phyloP scores from a whole-genome alignment of 345 rosid species.

The Sapria himalayana region DNA sequence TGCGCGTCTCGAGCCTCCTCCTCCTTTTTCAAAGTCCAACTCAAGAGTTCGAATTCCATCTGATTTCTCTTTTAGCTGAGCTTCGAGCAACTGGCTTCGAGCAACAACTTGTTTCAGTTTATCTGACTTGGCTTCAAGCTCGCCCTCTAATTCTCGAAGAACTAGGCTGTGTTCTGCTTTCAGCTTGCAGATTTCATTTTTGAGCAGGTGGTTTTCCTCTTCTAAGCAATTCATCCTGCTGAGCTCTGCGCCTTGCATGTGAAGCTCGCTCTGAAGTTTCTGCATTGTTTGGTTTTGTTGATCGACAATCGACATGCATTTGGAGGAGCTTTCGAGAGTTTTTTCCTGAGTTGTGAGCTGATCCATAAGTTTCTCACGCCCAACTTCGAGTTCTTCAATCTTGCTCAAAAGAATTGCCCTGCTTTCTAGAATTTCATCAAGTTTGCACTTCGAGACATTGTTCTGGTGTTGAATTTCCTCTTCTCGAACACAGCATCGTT shows the following conservation, averaged over 20 bases:
- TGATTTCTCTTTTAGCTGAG: conserved; percentile 44
- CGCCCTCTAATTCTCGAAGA: conserved; percentile 32
- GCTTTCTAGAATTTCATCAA: conserved; percentile 10
- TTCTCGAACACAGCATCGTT: conserved; percentile 14
- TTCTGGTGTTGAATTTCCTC: conserved; percentile 12
- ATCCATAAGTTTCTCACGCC: conserved; percentile 9
- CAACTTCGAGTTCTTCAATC: conserved; percentile 23
- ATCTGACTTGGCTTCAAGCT: conserved; percentile 32
- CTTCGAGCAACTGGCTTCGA: conserved; percentile 29
- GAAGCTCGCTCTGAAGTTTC: conserved; percentile 15
- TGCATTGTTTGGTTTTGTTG: conserved; percentile 14
- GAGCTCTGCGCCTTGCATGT: conserved; percentile 12
- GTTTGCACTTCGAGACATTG: conserved; percentile 15
- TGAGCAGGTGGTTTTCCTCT: conserved; percentile 15
- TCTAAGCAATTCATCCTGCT: conserved; percentile 12
- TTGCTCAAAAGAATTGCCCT: conserved; percentile 13
- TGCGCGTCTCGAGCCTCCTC: conserved; percentile 14
- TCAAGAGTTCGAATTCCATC: conserved; percentile 28
- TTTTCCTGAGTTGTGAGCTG: conserved; percentile 19
- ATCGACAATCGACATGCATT: conserved; percentile 7
- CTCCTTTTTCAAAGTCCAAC: conserved; percentile 17
- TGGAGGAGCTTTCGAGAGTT: conserved; percentile 13
- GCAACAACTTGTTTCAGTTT: conserved; percentile 40
- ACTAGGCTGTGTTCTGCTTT: conserved; percentile 16
- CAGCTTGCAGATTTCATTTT: conserved; percentile 17